Base-by-base conservation (phyloP, 2,329 filamentous ascomycete species). In the Penicillium capsulatum region DNA sequence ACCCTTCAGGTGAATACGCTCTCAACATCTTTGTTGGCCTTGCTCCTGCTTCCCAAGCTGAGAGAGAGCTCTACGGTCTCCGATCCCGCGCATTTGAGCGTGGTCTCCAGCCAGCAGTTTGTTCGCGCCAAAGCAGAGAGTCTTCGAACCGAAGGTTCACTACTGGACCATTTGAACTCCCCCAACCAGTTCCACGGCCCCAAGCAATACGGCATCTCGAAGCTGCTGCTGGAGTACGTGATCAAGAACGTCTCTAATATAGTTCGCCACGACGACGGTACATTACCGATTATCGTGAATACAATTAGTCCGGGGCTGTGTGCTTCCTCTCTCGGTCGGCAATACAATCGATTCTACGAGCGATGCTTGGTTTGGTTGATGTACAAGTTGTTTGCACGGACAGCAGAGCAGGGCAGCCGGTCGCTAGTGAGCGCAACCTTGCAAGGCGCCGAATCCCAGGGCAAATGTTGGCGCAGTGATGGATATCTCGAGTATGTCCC, bases 1-100 rank as follows among this genome's bases (percentile, higher is more conserved):
- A 73, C 68, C 2, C 47, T 82, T 8, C 77, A 81, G 54, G 73
- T 80, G 47, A 81, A 81, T 51, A 66, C 72, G 1, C 59, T 82
- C 2, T 77, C 76, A 2, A 81, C 76, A 1, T 66, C 70, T 5
- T 63, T 80, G 1, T 59, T 83, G 5, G 74, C 67, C 0, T 46
- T 80, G 2, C 55, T 79, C 2, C 63, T 83, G 8, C 58, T 76
- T 1, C 72, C 72, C 0, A 69, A 71, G 36, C 52, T 77, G 9
- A 56, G 59, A 16, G 55, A 50, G 5, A 65, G 63, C 31, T 61
- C 65, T 13, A 52, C 57, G 3, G 34, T 36, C 1, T 47, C 55
- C 3, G 50, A 54, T 1, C 58, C 63, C 2, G 58, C 67, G 0
- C 66, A 73, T 45, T 55, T 76, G 7, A 67, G 64, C 0, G 63